These are phyloP conservation scores for Trichoderma semiorbis DNA, from an alignment of 2,329 filamentous ascomycete genomes.

Conservation along the genomic window DNA sequence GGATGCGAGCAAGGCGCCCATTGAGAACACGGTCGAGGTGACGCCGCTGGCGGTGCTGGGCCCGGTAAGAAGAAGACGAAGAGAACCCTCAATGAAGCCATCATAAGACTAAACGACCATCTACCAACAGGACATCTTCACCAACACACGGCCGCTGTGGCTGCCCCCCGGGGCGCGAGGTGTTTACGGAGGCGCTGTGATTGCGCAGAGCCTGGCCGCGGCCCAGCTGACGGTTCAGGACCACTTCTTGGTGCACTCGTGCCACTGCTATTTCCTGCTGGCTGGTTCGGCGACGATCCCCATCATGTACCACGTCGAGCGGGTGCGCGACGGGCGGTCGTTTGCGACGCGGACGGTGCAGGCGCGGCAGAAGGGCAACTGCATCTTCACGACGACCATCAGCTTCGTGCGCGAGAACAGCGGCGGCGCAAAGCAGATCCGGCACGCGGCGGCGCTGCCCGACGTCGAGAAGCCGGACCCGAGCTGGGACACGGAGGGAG, in stretches of 20 bases:
- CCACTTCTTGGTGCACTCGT: constrained; percentile 84
- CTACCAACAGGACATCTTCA: constrained; percentile 74
- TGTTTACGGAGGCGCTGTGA: constrained; percentile 89
- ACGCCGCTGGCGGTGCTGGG: constrained; percentile 74
- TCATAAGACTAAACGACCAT: neutral
- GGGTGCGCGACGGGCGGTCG: constrained; percentile 82
- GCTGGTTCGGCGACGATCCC: constrained; percentile 82
- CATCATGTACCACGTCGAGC: constrained; percentile 91
- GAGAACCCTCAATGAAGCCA: neutral
- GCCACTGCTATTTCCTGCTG: constrained; percentile 98
- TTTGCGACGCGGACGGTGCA: constrained; percentile 96
- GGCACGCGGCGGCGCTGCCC: constrained; percentile 64
- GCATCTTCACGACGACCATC: constrained; percentile 94
- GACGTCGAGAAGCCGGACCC: constrained; percentile 38
- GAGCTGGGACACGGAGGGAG: constrained; percentile 43
- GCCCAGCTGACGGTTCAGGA: constrained; percentile 81
- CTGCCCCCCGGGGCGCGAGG: constrained; percentile 88
- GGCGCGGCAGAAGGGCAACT: constrained; percentile 79
- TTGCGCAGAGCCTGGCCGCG: constrained; percentile 85
- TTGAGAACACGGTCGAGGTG: constrained; percentile 87
- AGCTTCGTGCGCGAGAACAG: constrained; percentile 73
- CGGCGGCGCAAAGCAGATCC: constrained; percentile 48
- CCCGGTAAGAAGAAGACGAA: constrained; percentile 51
- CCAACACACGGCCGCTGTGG: constrained; percentile 88
- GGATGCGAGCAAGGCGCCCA: constrained; percentile 69